Base-by-base conservation (phyloP, 1,284 basidiomycete genomes). In the Trichosporon faecale region DNA sequence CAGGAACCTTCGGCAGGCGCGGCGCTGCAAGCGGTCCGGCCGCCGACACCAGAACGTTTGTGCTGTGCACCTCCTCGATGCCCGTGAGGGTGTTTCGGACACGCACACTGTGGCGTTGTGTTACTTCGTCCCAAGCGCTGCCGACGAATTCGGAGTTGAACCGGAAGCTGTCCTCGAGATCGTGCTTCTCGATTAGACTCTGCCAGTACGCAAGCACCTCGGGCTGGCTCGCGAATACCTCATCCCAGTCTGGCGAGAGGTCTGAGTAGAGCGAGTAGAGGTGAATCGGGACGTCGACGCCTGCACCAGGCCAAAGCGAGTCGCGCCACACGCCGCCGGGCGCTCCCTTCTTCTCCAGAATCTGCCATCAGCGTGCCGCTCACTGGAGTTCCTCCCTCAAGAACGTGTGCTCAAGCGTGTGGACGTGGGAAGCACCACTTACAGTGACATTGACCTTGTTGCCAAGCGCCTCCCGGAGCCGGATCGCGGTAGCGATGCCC, bases 1-100 rank as follows among this genome's bases (percentile, higher is more conserved):
- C 81, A 0, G 78, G 76, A 12, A 83, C 71, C 2, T 76, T 66
- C 6, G 83, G 83, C 44, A 80, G 72, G 68, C 74, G 75, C 33
- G 75, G 76, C 29, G 70, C 74, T 55, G 73, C 73, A 6, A 79
- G 70, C 2, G 78, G 76, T 0, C 78, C 78, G 1, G 70, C 72
- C 25, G 78, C 78, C 0, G 73, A 72, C 33, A 80, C 73, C 64
- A 80, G 72, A 7, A 80, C 63, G 21, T 79, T 70, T 21, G 76
- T 55, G 55, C 33, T 74, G 35, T 74, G 66, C 0, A 52, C 31
- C 25, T 67, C 46, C 5, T 21, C 66, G 12, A 55, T 35, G 5
- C 66, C 68, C 0, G 70, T 33, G 21, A 18, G 2, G 11, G 64
- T 23, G 18, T 69, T 66, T 11, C 65, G 67, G 6, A 77, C 68